Evolutionary conservation across 345 rosid species (phyloP).

Genomic region (Populus simonii): DNA sequence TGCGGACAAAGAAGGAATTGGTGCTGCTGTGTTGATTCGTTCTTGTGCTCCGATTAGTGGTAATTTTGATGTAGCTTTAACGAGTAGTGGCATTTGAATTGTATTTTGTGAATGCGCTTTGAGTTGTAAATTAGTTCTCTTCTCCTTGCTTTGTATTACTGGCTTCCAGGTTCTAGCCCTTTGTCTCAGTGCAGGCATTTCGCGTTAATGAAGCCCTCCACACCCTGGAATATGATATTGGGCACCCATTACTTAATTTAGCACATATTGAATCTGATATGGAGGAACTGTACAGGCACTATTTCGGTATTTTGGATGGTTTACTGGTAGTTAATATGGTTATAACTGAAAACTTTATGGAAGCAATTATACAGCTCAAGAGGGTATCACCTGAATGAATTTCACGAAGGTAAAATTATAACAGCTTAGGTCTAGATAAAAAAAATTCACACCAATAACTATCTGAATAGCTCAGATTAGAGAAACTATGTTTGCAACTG

Average conservation of each 20-base stretch:
- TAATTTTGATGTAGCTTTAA: constrained; percentile 18
- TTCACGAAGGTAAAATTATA: background rate
- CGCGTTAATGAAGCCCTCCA: no score
- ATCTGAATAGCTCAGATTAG: background rate
- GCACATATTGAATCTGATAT: background rate
- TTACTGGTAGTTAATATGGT: background rate
- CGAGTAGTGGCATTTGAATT: background rate
- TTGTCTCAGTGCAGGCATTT: background rate
- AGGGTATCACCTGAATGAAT: background rate
- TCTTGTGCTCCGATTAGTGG: constrained; percentile 85
- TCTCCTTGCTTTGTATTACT: background rate
- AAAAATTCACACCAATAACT: background rate
- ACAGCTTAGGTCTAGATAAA: no score
- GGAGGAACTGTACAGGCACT: no score
- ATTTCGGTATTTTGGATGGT: no score
- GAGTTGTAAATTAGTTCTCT: background rate
- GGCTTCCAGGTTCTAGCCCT: background rate
- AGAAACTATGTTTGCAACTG: background rate
- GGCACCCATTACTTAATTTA: no score
- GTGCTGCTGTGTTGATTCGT: constrained; percentile 84
- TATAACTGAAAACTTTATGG: background rate
- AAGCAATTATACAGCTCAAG: background rate
- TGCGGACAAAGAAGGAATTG: constrained; percentile 85
- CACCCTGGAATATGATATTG: no score
- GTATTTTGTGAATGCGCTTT: background rate